These are phyloP conservation scores for Talaromyces islandicus DNA, from an alignment of 2,329 filamentous ascomycete genomes.

Conservation along the genomic window DNA sequence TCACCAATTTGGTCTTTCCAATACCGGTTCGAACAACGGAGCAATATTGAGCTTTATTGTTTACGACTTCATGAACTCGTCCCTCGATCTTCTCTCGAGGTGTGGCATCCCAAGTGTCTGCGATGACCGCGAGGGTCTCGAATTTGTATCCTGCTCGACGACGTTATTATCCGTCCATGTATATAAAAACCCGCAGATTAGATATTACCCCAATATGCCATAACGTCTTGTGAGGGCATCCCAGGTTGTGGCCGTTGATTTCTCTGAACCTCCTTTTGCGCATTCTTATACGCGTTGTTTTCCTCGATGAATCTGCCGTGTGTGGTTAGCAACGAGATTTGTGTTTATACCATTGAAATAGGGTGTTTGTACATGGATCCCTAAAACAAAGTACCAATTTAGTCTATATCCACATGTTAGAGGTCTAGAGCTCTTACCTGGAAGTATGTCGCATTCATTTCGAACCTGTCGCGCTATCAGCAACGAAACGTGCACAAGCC, in stretches of 20 bases:
- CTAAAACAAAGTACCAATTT: conserved; percentile 28
- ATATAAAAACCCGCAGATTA: conserved; percentile 1
- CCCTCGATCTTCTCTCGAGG: conserved; percentile 71
- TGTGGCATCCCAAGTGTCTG: conserved; percentile 66
- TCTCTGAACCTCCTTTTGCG: conserved; percentile 54
- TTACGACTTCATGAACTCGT: conserved; percentile 66
- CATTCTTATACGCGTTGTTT: conserved; percentile 67
- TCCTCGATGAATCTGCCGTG: conserved; percentile 79
- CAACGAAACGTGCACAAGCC: conserved; percentile 8
- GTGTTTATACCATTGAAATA: conserved; percentile 7
- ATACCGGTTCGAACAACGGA: conserved; percentile 87
- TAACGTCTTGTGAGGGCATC: conserved; percentile 64
- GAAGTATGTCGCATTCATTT: conserved; percentile 91
- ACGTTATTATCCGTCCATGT: not conserved
- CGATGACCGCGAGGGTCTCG: conserved; percentile 74
- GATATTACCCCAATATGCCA: conserved; percentile 80
- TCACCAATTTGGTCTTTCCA: conserved; percentile 65
- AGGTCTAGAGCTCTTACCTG: conserved; percentile 54
- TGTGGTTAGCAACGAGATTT: conserved; percentile 10
- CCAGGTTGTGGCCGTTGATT: conserved; percentile 45
- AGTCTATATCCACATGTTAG: conserved; percentile 10
- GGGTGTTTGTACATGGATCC: conserved; percentile 47
- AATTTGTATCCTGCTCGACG: conserved; percentile 81
- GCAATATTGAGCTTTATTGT: conserved; percentile 92
- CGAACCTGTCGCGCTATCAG: conserved; percentile 56